These are phyloP conservation scores for Xylaria sp. DNA, from an alignment of 2,329 filamentous ascomycete genomes.

Conservation along the genomic window DNA sequence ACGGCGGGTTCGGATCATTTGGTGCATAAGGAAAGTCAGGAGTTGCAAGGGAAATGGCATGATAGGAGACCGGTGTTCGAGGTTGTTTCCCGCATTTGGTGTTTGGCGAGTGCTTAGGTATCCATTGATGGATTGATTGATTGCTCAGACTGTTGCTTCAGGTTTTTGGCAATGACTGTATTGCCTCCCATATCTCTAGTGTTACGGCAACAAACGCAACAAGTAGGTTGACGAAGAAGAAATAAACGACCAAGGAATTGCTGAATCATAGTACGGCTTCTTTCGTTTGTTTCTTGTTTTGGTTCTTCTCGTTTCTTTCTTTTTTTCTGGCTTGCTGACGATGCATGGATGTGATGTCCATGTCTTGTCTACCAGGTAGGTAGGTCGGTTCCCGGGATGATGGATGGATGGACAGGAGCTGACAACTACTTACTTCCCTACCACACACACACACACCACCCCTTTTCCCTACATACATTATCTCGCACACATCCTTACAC, in stretches of 20 bases:
- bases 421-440: no score
- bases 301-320: neutral
- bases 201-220: no score
- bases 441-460: neutral
- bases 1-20: slow-evolving; percentile 55
- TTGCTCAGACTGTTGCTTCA: neutral
- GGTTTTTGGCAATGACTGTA: no score
- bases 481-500: no score
- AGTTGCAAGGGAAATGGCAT: neutral
- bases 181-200: no score
- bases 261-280: neutral
- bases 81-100: neutral
- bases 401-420: no score
- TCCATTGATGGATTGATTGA: neutral
- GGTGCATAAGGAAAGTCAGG: slow-evolving; percentile 31
- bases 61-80: neutral
- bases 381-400: no score
- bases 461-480: neutral
- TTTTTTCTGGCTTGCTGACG: neutral
- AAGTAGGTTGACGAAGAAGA: no score
- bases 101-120: neutral
- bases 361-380: neutral
- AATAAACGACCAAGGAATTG: no score
- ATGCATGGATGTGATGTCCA: neutral
- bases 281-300: no score